Evolutionary conservation across 805 yeast genomes (phyloP), one percentile per base, ranked within the genome.

Genomic region (Candida fluviatilis): DNA sequence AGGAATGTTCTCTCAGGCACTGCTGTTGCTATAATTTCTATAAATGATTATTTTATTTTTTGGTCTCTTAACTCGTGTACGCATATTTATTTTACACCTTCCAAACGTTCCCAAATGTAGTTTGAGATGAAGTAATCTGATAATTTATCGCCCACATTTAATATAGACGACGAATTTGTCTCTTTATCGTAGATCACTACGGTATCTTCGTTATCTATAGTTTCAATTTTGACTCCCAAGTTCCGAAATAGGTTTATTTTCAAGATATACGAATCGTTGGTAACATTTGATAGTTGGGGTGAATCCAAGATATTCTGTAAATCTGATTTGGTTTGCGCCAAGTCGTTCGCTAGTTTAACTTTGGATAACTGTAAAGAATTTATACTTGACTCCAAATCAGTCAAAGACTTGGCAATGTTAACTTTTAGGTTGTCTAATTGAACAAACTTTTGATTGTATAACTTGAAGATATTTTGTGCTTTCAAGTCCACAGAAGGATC

Each of bases 41-140:
- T n/a, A n/a, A n/a, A n/a, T n/a, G n/a, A n/a, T n/a, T n/a, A n/a
- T n/a, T n/a, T n/a, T n/a, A n/a, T n/a, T n/a, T n/a, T n/a, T n/a
- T n/a, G n/a, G n/a, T n/a, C n/a, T n/a, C n/a, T n/a, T 21, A 21
- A 10, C 24, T 21, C 24, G 24, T 26, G 25, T 23, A 8, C 25
- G 10, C 19, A 10, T 14, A n/a, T 4, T 23, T 13, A 33, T 23
- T 11, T 23, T n/a, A 14, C 35, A 18, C 37, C 43, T 19, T 43
- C 42, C 14, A 52, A 28, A 24, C 75, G 71, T 43, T 84, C 93
- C 95, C 95, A 86, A 23, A 86, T 75, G 53, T 76, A 82, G 51
- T 86, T 85, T 11, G 87, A 74, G 21, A 84, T 73, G 56, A 84
- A 85, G 50, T 72, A 82, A 41, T 80, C 81, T 49, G 84, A 77